Evolutionary conservation across 2,329 filamentous ascomycete species (phyloP), one percentile per base, ranked within the genome.

Genomic region (Atkinsonella hypoxylon): DNA sequence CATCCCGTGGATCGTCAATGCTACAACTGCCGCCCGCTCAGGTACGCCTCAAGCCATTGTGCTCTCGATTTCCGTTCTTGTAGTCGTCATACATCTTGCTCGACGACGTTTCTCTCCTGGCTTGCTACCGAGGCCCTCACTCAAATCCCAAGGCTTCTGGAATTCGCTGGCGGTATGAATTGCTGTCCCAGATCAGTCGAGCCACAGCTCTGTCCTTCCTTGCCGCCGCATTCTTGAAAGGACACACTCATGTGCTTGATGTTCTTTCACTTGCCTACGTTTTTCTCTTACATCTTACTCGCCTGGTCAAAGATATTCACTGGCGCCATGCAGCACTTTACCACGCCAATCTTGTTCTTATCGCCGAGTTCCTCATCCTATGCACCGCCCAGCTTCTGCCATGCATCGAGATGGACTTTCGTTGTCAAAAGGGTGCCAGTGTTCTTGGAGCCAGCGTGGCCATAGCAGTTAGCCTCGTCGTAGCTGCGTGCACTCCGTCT

Each of bases 301-400:
- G 74, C 12, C 66, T 74, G 41, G 53, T 65, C 50, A 59, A 67
- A 52, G 62, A 71, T 51, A 53, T 68, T 49, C 61, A 64, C 55
- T 76, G 72, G 72, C 69, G 72, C 18, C 72, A 69, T 57, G 61
- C 68, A 47, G 66, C 69, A 13, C 62, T 77, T 43, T 70, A 74
- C 51, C 74, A 77, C 57, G 63, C 73, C 60, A 77, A 77, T 59
- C 66, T 72, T 52, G 64, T 71, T 40, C 62, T 72, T 45, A 58
- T 61, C n/a, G 57, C 61, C 41, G 58, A 66, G 49, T 56, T 74
- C 22, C 46, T 68, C 32, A 54, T 74, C 22, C 57, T 72, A 8
- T 50, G 60, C 15, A 54, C 62, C 20, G 68, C 63, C 34, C 65
- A 70, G 46, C 63, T 70, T 36, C 62, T 76, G 8, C 71, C 73